Evolutionary conservation across 2,329 filamentous ascomycete species (phyloP).

Genomic region (Talaromyces sp.): DNA sequence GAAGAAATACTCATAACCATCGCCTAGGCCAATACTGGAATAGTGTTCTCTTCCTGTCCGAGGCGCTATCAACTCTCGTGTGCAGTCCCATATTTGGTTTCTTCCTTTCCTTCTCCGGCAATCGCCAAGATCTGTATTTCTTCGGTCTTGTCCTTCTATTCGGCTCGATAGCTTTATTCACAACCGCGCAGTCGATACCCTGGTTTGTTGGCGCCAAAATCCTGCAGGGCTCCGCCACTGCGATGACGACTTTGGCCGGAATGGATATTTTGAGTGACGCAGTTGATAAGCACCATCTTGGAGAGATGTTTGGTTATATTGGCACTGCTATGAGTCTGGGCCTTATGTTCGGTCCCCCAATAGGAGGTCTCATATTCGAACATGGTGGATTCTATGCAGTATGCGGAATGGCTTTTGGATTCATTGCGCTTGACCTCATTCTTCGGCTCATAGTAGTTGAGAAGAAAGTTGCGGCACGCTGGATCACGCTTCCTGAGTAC

Average conservation of each 20-base stretch:
- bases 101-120: constrained; percentile 13
- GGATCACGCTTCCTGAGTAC: constrained; percentile 8
- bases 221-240: constrained; percentile 59
- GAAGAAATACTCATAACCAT: background rate
- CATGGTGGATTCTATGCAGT: constrained; percentile 61
- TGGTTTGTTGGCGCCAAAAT: constrained; percentile 55
- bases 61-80: constrained; percentile 17
- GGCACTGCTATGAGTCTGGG: constrained; percentile 60
- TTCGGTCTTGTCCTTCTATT: constrained; percentile 50
- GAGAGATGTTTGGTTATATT: constrained; percentile 61
- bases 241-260: constrained; percentile 63
- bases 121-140: constrained; percentile 60
- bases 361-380: constrained; percentile 63
- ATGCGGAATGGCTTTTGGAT: constrained; percentile 57
- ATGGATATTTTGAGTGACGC: constrained; percentile 62
- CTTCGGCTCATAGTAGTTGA: constrained; percentile 63
- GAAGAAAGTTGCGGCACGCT: constrained; percentile 55
- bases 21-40: constrained; percentile 23
- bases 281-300: constrained; percentile 58
- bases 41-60: constrained; percentile 20
- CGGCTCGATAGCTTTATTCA: constrained; percentile 52
- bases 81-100: constrained; percentile 22
- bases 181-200: constrained; percentile 51
- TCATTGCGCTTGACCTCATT: constrained; percentile 61
- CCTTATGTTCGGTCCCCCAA: constrained; percentile 56